Evolutionary conservation across 768 basidiomycete genomes (phyloP).

Genomic region (Boletellus sp.): DNA sequence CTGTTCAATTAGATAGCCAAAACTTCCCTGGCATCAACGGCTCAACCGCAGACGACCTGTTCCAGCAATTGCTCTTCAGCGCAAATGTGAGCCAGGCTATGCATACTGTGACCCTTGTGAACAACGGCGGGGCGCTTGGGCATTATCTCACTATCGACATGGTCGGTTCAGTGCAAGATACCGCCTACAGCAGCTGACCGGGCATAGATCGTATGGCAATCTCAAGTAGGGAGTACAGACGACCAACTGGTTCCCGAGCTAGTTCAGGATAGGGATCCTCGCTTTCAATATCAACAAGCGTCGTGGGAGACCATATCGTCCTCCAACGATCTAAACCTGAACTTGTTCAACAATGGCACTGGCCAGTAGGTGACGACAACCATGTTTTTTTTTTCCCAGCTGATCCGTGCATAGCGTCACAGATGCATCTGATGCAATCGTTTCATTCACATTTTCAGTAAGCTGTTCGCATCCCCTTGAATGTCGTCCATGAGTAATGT

Average conservation of each 20-base stretch:
- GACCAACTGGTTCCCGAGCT: slow-evolving; percentile 17
- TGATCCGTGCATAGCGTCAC: slow-evolving; percentile 31
- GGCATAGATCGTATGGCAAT: slow-evolving; percentile 28
- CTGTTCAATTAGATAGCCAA: slow-evolving; percentile 39
- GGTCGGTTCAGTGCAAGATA: slow-evolving; percentile 17
- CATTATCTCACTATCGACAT: slow-evolving; percentile 45
- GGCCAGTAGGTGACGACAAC: slow-evolving; percentile 33
- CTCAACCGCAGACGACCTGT: slow-evolving; percentile 24
- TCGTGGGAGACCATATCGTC: slow-evolving; percentile 36
- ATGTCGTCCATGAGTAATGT: slow-evolving; percentile 1
- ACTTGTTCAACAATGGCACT: slow-evolving; percentile 40
- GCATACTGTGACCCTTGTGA: slow-evolving; percentile 35
- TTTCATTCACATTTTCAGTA: slow-evolving; percentile 40
- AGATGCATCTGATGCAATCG: slow-evolving; percentile 28
- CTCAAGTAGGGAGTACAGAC: slow-evolving; percentile 17
- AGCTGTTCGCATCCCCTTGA: slow-evolving; percentile 4
- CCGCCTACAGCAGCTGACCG: neutral
- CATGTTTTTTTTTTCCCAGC: neutral
- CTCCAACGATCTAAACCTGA: slow-evolving; percentile 31
- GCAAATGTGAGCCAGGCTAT: slow-evolving; percentile 29
- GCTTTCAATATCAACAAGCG: slow-evolving; percentile 36
- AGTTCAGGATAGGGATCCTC: slow-evolving; percentile 34
- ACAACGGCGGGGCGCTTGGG: slow-evolving; percentile 31
- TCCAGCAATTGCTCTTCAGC: slow-evolving; percentile 40
- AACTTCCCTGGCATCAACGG: slow-evolving; percentile 31